Percentiles rank a stretch among this genome's conserved stretches.
phyloP scores from a whole-genome alignment of 2,329 filamentous ascomycete species.

The Claviceps pazoutovae region DNA sequence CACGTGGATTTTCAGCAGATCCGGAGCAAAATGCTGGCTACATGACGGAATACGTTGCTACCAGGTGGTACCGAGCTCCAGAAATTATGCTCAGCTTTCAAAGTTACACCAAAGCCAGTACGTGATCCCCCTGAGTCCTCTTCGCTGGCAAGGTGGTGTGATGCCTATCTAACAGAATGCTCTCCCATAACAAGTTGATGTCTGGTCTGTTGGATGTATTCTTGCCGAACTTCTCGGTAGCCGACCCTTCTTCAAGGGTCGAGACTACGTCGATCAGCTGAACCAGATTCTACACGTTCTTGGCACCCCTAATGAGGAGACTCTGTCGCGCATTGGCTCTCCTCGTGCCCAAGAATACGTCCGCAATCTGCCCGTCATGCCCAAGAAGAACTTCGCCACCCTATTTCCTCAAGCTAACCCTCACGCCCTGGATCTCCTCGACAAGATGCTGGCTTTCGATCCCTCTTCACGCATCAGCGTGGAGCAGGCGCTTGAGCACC shows the following conservation, averaged over 20 bases:
- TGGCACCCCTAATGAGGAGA: constrained; percentile 92
- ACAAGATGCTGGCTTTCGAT: constrained; percentile 96
- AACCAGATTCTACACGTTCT: constrained; percentile 99
- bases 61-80: constrained; percentile 85
- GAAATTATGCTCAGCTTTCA: constrained; percentile 99
- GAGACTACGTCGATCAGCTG: constrained; percentile 97
- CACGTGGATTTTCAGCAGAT: constrained; percentile 90
- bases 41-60: constrained; percentile 99
- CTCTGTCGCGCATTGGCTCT: constrained; percentile 82
- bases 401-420: constrained; percentile 93
- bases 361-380: constrained; percentile 87
- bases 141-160: background rate
- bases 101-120: constrained; percentile 99
- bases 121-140: constrained; percentile 26
- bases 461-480: constrained; percentile 86
- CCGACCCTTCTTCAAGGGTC: constrained; percentile 96
- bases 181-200: constrained; percentile 54
- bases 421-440: constrained; percentile 85
- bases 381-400: constrained; percentile 75
- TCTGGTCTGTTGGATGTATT: constrained; percentile 98
- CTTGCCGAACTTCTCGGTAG: constrained; percentile 90
- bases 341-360: constrained; percentile 96
- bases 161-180: background rate
- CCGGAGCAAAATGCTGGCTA: constrained; percentile 97
- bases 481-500: constrained; percentile 89